Evolutionary conservation across 768 basidiomycete genomes (phyloP).

Genomic region (Termitomyces bulborhizus): DNA sequence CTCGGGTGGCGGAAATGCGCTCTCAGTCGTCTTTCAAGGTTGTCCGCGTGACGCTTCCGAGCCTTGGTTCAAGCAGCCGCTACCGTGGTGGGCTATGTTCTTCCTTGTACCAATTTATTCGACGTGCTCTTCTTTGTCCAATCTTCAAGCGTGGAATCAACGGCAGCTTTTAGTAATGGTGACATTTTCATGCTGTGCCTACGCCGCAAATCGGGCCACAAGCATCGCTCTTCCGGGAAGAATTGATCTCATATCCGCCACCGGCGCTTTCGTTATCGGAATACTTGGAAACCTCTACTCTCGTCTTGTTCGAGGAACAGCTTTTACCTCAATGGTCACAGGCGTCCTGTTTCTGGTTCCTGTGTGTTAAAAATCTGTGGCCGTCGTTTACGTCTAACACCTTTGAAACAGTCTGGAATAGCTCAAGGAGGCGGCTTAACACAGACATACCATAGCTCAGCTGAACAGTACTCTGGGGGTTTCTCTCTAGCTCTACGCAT

Average conservation of each 20-base stretch:
- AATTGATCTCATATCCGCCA: conserved; percentile 70
- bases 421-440: conserved; percentile 69
- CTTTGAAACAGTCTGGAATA: conserved; percentile 54
- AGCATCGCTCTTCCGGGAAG: conserved; percentile 57
- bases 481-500: conserved; percentile 77
- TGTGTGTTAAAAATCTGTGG: conserved; percentile 35
- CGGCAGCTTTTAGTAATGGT: conserved; percentile 76
- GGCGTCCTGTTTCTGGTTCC: conserved; percentile 90
- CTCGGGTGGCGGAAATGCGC: not conserved
- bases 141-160: conserved; percentile 67
- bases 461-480: conserved; percentile 68
- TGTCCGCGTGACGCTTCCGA: conserved; percentile 70
- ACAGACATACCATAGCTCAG: conserved; percentile 52
- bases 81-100: conserved; percentile 80
- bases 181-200: conserved; percentile 67
- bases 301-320: conserved; percentile 67
- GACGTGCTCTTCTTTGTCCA: conserved; percentile 65
- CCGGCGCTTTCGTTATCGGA: conserved; percentile 75
- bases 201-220: conserved; percentile 61
- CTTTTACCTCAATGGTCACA: conserved; percentile 89
- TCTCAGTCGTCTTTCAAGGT: conserved; percentile 34
- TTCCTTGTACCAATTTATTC: conserved; percentile 74
- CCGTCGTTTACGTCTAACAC: not conserved
- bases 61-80: conserved; percentile 72
- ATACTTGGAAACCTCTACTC: conserved; percentile 81